Conservation (phyloP, 2,329 filamentous ascomycete species). For the Colletotrichum sublineola region DNA sequence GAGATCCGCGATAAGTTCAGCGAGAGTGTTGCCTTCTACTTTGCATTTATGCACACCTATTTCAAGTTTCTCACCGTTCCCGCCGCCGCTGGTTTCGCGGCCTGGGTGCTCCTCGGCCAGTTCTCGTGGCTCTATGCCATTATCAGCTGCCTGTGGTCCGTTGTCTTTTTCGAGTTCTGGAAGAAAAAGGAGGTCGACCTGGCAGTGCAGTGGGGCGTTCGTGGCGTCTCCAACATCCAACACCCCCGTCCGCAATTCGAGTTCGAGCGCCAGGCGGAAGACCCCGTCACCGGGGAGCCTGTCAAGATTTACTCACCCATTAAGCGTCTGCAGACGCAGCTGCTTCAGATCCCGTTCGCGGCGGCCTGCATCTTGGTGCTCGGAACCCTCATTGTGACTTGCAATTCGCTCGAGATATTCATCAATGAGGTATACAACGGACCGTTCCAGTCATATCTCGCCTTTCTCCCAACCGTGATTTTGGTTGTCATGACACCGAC, state of each 20-base stretch:
- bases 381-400: slow-evolving; percentile 85
- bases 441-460: slow-evolving; percentile 86
- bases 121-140: slow-evolving; percentile 88
- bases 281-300: slow-evolving; percentile 85
- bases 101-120: slow-evolving; percentile 86
- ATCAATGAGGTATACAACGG: slow-evolving; percentile 94
- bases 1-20: slow-evolving; percentile 83
- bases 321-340: slow-evolving; percentile 81
- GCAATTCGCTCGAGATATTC: slow-evolving; percentile 95
- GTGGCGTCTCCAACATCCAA: slow-evolving; percentile 86
- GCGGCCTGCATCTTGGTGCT: slow-evolving; percentile 78
- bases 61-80: slow-evolving; percentile 88
- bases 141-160: slow-evolving; percentile 85
- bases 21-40: slow-evolving; percentile 92
- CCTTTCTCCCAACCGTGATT: slow-evolving; percentile 89
- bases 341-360: slow-evolving; percentile 88
- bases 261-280: slow-evolving; percentile 81
- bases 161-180: slow-evolving; percentile 95
- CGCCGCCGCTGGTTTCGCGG: slow-evolving; percentile 79
- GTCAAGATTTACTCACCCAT: slow-evolving; percentile 81
- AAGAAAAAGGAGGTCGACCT: slow-evolving; percentile 92
- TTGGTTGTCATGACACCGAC: slow-evolving; percentile 86
- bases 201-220: slow-evolving; percentile 88
- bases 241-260: slow-evolving; percentile 81
- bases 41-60: slow-evolving; percentile 92